These are phyloP conservation scores for Chrysanthemum makinoi DNA, from an alignment of 129 eudicot species.

Conservation along the genomic window DNA sequence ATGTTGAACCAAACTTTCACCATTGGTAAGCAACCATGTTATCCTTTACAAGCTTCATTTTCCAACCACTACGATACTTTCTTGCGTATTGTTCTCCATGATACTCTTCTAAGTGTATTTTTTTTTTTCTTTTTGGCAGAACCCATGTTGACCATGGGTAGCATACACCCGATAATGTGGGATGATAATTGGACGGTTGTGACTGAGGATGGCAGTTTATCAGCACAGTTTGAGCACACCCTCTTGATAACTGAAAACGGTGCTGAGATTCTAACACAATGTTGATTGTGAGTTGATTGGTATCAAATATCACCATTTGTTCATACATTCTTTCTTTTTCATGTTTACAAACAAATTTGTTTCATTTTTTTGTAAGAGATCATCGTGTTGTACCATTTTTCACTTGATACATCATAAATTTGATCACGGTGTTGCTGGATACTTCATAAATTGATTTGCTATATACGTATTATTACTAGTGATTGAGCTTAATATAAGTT, in stretches of 20 bases:
- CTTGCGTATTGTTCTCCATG: background rate
- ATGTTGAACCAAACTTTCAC: conserved; percentile 88
- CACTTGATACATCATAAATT: background rate
- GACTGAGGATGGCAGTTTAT: conserved; percentile 82
- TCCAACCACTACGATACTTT: background rate
- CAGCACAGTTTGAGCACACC: conserved; percentile 97
- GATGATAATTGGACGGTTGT: conserved; percentile 94
- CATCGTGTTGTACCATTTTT: conserved; percentile 13
- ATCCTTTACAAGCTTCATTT: conserved; percentile 4
- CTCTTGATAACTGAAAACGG: conserved; percentile 75
- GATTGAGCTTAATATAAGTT: no score
- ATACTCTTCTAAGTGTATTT: background rate
- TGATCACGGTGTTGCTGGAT: background rate
- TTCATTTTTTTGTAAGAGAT: background rate
- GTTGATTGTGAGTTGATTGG: conserved; percentile 32
- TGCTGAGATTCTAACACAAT: conserved; percentile 86
- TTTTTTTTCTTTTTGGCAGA: conserved; percentile 44
- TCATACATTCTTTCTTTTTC: background rate
- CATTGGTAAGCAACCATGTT: conserved; percentile 50
- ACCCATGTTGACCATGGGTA: conserved; percentile 91
- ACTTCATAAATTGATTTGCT: background rate
- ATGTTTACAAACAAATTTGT: background rate
- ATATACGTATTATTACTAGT: no score
- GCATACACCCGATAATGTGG: conserved; percentile 80
- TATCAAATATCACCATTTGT: background rate